phyloP scores from a whole-genome alignment of 495 filamentous ascomycete genomes.

The Penicillium salamii region DNA sequence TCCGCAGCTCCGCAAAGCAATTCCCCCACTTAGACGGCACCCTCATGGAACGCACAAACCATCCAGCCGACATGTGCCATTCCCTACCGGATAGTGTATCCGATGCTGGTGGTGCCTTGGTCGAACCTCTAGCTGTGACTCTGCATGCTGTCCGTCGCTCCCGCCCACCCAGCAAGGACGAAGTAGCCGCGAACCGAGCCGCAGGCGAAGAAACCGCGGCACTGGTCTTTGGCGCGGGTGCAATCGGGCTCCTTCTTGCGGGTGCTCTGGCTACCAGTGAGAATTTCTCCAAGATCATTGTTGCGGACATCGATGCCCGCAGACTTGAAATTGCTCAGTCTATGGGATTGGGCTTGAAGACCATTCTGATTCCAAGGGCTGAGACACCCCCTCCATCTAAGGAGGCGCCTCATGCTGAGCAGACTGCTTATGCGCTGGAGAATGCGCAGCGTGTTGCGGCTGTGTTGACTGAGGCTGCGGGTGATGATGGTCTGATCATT shows the following conservation, averaged over 20 bases:
- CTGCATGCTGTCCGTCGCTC: slow-evolving; percentile 70
- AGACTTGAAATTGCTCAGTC: slow-evolving; percentile 69
- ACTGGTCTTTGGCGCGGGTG: slow-evolving; percentile 77
- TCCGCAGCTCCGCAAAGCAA: slow-evolving; percentile 73
- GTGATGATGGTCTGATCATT: slow-evolving; percentile 20
- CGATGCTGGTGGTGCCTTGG: slow-evolving; percentile 67
- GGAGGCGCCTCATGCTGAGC: slow-evolving; percentile 41
- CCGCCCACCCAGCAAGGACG: slow-evolving; percentile 40
- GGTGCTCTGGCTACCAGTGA: slow-evolving; percentile 56
- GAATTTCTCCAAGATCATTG: slow-evolving; percentile 68
- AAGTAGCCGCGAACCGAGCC: slow-evolving; percentile 19
- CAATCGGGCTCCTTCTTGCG: slow-evolving; percentile 74
- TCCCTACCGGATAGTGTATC: slow-evolving; percentile 63
- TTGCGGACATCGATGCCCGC: slow-evolving; percentile 76
- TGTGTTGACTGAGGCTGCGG: slow-evolving; percentile 36
- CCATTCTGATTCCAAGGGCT: slow-evolving; percentile 54
- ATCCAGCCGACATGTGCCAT: slow-evolving; percentile 55
- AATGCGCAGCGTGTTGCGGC: slow-evolving; percentile 46
- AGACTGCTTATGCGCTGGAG: slow-evolving; percentile 35
- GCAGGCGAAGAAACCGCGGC: slow-evolving; percentile 46
- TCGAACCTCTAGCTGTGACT: slow-evolving; percentile 78
- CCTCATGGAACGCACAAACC: slow-evolving; percentile 73
- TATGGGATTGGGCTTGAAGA: slow-evolving; percentile 65
- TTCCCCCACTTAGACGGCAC: slow-evolving; percentile 82
- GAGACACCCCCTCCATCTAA: slow-evolving; percentile 32